Percentiles rank a stretch among this genome's conserved stretches.
Conservation (phyloP, 768 basidiomycete genomes). For the Paxillus ammoniavirescens region DNA sequence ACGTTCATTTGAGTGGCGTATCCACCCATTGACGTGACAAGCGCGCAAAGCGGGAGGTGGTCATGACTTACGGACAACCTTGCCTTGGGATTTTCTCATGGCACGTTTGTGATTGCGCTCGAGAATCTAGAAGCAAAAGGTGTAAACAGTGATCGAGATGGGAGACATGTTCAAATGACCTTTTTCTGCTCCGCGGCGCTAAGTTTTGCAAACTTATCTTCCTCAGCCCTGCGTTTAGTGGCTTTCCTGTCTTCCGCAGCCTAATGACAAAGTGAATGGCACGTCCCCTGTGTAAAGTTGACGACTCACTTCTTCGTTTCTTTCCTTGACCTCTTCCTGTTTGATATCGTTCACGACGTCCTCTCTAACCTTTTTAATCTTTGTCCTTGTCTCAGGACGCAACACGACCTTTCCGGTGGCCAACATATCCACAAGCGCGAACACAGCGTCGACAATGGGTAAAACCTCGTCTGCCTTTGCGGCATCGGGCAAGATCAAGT, state of each 20-base stretch:
- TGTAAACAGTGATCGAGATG: not conserved
- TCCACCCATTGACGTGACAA: no score
- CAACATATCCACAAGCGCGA: constrained; percentile 74
- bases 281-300: not conserved
- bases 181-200: constrained; percentile 83
- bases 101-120: constrained; percentile 78
- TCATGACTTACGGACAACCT: constrained; percentile 39
- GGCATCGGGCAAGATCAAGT: constrained; percentile 53
- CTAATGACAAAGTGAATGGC: constrained; percentile 21
- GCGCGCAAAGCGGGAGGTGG: not conserved
- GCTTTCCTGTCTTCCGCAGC: constrained; percentile 66
- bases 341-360: constrained; percentile 67
- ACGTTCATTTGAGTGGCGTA: no score
- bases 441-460: constrained; percentile 63
- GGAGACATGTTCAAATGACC: constrained; percentile 35
- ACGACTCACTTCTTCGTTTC: constrained; percentile 61
- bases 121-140: constrained; percentile 41
- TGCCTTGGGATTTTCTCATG: constrained; percentile 69
- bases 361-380: constrained; percentile 73
- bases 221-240: constrained; percentile 70
- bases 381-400: constrained; percentile 79
- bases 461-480: constrained; percentile 45
- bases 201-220: constrained; percentile 70
- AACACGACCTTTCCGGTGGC: constrained; percentile 46
- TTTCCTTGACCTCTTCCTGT: constrained; percentile 64